phyloP scores from a whole-genome alignment of 1,139 yeast species.

The Scheffersomyces insectosa region DNA sequence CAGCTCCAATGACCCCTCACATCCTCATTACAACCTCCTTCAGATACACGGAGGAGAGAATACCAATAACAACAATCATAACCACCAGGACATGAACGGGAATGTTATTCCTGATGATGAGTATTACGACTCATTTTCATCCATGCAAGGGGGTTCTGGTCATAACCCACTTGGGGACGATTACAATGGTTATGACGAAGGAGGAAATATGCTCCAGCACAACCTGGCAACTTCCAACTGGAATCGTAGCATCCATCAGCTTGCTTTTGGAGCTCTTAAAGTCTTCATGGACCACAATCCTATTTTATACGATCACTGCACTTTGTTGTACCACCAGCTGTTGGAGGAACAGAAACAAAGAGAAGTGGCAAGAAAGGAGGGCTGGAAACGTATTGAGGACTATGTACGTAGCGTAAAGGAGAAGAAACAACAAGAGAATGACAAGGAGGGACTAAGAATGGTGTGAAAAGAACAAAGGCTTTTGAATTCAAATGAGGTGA shows the following conservation, averaged over 20 bases:
- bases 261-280: constrained; percentile 88
- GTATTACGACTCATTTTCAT: constrained; percentile 45
- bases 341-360: constrained; percentile 65
- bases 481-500: too few species aligned
- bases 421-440: constrained; percentile 7
- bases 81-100: constrained; percentile 15
- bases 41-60: constrained; percentile 8
- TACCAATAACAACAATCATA: constrained; percentile 12
- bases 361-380: constrained; percentile 64
- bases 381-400: constrained; percentile 73
- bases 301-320: constrained; percentile 86
- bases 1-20: constrained; percentile 17
- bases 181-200: constrained; percentile 15
- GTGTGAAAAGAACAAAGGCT: too few species aligned
- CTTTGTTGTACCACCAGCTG: constrained; percentile 77
- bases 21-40: constrained; percentile 18
- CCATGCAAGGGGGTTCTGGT: constrained; percentile 30
- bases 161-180: constrained; percentile 15
- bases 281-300: constrained; percentile 95
- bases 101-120: constrained; percentile 45
- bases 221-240: constrained; percentile 59
- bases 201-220: constrained; percentile 25
- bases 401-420: constrained; percentile 45
- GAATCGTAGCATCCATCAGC: constrained; percentile 90
- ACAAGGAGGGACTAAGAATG: too few species aligned